Evolutionary conservation across 176 grass and related monocot genomes (phyloP).

Genomic region (Triticum turgidum): DNA sequence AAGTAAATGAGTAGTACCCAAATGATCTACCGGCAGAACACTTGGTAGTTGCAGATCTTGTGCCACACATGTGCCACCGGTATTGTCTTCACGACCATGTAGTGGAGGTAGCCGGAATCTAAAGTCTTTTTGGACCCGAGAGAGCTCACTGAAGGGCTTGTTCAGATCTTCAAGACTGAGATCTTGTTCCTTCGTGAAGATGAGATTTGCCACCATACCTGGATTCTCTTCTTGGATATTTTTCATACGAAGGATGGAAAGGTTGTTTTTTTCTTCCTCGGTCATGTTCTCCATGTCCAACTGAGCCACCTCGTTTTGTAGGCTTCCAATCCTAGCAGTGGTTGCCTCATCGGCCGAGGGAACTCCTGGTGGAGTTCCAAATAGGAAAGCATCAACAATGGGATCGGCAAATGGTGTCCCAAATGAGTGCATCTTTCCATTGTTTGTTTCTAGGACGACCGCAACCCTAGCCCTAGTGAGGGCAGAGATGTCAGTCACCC

Average conservation of each 20-base stretch:
- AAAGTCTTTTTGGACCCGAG: background rate
- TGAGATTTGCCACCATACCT: background rate
- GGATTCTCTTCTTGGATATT: background rate
- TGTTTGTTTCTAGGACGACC: background rate
- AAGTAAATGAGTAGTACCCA: background rate
- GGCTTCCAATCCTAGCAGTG: background rate
- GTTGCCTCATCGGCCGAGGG: background rate
- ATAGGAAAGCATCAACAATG: slow-evolving; percentile 13
- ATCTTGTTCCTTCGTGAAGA: slow-evolving; percentile 1
- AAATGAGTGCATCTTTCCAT: background rate
- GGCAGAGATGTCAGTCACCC: background rate
- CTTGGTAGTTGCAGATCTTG: background rate
- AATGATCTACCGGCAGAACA: no score
- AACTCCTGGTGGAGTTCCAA: background rate
- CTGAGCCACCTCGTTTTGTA: background rate
- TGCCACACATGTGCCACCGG: background rate
- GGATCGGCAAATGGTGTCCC: background rate
- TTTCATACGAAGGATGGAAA: background rate
- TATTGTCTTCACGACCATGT: background rate
- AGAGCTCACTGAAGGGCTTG: slow-evolving; percentile 9
- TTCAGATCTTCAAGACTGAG: background rate
- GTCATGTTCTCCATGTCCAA: background rate
- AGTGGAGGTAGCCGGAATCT: background rate
- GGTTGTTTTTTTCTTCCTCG: background rate
- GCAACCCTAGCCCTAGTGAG: background rate